These are phyloP conservation scores for Claviceps fusiformis DNA, from an alignment of 2,329 filamentous ascomycete genomes.

Conservation along the genomic window DNA sequence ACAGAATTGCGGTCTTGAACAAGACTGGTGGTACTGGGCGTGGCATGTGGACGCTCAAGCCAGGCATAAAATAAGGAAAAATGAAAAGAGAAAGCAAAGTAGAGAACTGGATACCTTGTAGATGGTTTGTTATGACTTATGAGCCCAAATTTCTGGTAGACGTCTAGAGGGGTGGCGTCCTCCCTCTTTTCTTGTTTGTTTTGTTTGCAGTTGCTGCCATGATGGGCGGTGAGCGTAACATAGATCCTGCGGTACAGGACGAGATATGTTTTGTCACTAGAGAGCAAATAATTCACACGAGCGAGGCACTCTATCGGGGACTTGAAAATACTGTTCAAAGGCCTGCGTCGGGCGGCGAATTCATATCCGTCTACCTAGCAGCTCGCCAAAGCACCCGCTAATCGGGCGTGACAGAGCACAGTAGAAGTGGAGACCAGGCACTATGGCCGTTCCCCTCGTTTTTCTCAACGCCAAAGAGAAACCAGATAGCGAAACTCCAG, in stretches of 20 bases:
- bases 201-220: no score
- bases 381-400: constrained; percentile 13
- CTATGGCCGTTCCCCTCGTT: constrained; percentile 58
- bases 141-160: not conserved
- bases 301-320: constrained; percentile 7
- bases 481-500: constrained; percentile 32
- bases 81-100: not conserved
- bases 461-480: constrained; percentile 53
- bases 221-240: not conserved
- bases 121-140: not conserved
- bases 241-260: not conserved
- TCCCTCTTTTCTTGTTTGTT: no score
- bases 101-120: not conserved
- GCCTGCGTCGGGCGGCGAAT: constrained; percentile 31
- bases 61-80: constrained; percentile 12
- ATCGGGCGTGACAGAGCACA: constrained; percentile 27
- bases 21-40: constrained; percentile 38
- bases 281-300: not conserved
- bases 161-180: no score
- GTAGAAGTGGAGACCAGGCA: constrained; percentile 51
- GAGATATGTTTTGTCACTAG: not conserved
- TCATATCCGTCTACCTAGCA: constrained; percentile 27
- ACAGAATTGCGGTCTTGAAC: constrained; percentile 60
- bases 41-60: constrained; percentile 39
- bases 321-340: constrained; percentile 24